Evolutionary conservation across 148 eudicot genomes (phyloP).

Genomic region (Silene latifolia): DNA sequence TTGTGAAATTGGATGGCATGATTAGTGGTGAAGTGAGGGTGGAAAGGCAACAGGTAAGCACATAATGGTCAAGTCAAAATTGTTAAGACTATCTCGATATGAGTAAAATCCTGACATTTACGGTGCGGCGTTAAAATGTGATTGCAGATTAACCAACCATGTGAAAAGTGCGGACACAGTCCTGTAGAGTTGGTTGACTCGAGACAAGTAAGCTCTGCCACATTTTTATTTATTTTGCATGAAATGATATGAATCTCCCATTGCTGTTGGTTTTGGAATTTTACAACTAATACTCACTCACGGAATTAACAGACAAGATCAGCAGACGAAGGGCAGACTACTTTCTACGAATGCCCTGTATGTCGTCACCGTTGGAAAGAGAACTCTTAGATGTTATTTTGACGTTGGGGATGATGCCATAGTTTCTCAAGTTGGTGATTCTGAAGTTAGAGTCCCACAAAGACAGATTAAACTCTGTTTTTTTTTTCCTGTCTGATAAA

Average conservation of each 20-base stretch:
- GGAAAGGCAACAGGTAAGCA: slow-evolving; percentile 33
- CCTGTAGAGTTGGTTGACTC: slow-evolving; percentile 41
- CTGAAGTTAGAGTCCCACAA: no score
- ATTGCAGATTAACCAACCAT: slow-evolving; percentile 40
- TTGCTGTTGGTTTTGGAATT: no score
- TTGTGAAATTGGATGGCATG: slow-evolving; percentile 35
- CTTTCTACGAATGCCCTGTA: slow-evolving; percentile 43
- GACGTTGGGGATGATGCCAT: no score
- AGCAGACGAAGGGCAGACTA: slow-evolving; percentile 49
- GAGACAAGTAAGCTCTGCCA: slow-evolving; percentile 20
- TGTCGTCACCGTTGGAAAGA: slow-evolving; percentile 49
- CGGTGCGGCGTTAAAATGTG: no score
- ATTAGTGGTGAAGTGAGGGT: slow-evolving; percentile 35
- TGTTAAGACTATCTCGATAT: no score
- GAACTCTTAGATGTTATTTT: slow-evolving; percentile 26
- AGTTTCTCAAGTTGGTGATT: no score
- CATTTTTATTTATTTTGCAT: no score
- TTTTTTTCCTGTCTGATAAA: no score
- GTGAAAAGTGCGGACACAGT: slow-evolving; percentile 40
- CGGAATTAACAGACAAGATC: slow-evolving; percentile 24
- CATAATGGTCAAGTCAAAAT: neutral
- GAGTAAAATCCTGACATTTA: no score
- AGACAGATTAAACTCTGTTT: no score
- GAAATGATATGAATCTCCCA: no score
- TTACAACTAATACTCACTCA: no score